Evolutionary conservation across 352 stramenopile genomes (phyloP).

Genomic region (Pythium aquatile): DNA sequence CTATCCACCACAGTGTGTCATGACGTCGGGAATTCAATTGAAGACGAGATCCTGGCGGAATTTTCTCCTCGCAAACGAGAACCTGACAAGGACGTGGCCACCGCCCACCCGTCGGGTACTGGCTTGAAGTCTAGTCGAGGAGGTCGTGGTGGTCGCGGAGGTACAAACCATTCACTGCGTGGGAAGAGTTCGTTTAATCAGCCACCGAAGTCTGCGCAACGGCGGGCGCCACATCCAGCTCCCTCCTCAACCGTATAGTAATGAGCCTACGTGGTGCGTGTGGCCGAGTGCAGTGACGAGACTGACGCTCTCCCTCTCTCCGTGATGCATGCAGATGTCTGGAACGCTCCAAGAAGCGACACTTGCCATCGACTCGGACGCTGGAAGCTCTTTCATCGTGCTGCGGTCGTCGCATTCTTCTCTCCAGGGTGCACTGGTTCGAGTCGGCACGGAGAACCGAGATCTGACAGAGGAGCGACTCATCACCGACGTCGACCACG

Average conservation of each 20-base stretch:
- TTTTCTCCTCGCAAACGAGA: slow-evolving; percentile 18
- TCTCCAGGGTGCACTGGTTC: slow-evolving; percentile 11
- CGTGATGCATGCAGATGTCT: neutral
- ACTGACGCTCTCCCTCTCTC: neutral
- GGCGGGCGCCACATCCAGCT: neutral
- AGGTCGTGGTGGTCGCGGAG: neutral
- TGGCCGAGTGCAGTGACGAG: slow-evolving; percentile 10
- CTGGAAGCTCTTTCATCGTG: slow-evolving; percentile 7
- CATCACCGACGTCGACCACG: slow-evolving; percentile 10
- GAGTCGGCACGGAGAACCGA: slow-evolving; percentile 12
- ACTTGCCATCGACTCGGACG: slow-evolving; percentile 17
- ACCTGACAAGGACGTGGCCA: neutral
- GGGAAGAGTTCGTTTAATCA: neutral
- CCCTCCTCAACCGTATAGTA: slow-evolving; percentile 25
- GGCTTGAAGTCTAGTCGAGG: neutral
- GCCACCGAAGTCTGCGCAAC: slow-evolving; percentile 5
- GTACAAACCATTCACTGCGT: neutral
- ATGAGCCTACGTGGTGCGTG: slow-evolving; percentile 3
- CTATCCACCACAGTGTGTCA: neutral
- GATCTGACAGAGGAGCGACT: slow-evolving; percentile 22
- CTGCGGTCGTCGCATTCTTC: slow-evolving; percentile 1
- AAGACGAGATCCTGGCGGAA: slow-evolving; percentile 35
- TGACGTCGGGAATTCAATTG: slow-evolving; percentile 22
- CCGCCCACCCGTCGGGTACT: neutral
- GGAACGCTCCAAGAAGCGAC: slow-evolving; percentile 12